Evolutionary conservation across 192 early-diverging fungal genomes (phyloP), one percentile per base, ranked within the genome.

Genomic region (Podila minutissima): DNA sequence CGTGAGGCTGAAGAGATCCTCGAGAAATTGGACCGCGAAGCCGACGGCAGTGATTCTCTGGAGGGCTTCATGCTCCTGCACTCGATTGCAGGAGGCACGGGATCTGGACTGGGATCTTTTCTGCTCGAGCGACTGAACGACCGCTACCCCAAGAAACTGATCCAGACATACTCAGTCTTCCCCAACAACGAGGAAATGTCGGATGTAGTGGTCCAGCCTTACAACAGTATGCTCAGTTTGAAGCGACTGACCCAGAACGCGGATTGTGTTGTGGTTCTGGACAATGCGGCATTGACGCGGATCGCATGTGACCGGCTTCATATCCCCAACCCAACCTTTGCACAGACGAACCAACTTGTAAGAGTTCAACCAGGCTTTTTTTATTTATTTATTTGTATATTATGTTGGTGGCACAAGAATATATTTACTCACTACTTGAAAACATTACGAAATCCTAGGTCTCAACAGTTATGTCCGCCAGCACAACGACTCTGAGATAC

Each of bases 141-240:
- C 81, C 86, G 96, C 68, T 99, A 95, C 66, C 97, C 98, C 32
- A 98, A 98, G 71, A 99, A 99, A 86, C 83, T 99, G 32, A 91
- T 98, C 61, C 97, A 98, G 74, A 98, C 98, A 17, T 99, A 99
- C 72, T 96, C 95, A 8, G 97, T 99, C 22, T 99, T 99, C 79
- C 97, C 98, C 13, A 99, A 99, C 81, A 94, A 91, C 75, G 93
- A 95, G 49, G 95, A 97, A 68, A 91, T 91, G 49, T 96, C 96
- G 10, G 97, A 99, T 77, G 94, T 97, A 24, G 96, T 99, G 32
- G 97, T 99, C 46, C 97, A 99, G 82, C 97, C 97, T 17, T 99
- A 99, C 76, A 99, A 99, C 85, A 95, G 94, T 20, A 90, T 99
- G 85, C 83, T 99, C 66, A 93, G 91, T 67, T 85, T 98, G 72